Evolutionary conservation across 2,329 filamentous ascomycete genomes (phyloP).

Genomic region (Harringtonia lauricola): DNA sequence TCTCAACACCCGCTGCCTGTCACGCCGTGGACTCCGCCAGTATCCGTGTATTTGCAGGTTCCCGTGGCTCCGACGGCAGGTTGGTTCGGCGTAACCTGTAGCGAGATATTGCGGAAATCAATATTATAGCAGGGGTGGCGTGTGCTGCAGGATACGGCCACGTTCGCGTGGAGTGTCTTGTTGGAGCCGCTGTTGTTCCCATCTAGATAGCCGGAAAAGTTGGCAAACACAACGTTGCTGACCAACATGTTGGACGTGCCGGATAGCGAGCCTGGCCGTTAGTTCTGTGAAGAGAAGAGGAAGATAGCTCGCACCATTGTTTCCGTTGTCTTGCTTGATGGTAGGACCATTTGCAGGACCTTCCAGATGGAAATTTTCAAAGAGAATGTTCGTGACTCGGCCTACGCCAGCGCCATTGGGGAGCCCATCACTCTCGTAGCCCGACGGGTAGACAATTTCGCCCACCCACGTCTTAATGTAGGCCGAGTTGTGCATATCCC

Average conservation of each 20-base stretch:
- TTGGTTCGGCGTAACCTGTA: slow-evolving; percentile 11
- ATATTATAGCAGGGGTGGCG: slow-evolving; percentile 40
- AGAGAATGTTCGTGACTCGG: slow-evolving; percentile 35
- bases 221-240: slow-evolving; percentile 35
- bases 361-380: slow-evolving; percentile 37
- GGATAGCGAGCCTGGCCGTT: slow-evolving; percentile 18
- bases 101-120: slow-evolving; percentile 18
- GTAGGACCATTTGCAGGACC: slow-evolving; percentile 30
- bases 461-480: slow-evolving; percentile 50
- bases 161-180: slow-evolving; percentile 19
- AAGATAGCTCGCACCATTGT: slow-evolving; percentile 22
- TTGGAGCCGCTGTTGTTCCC: slow-evolving; percentile 15
- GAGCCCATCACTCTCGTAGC: slow-evolving; percentile 35
- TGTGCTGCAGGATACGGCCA: slow-evolving; percentile 30
- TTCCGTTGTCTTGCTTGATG: slow-evolving; percentile 36
- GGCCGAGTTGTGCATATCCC: slow-evolving; percentile 34
- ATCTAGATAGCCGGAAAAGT: slow-evolving; percentile 35
- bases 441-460: slow-evolving; percentile 28
- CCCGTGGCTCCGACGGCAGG: slow-evolving; percentile 15
- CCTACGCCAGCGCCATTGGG: slow-evolving; percentile 41
- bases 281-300: background rate
- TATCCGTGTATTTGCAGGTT: slow-evolving; percentile 16
- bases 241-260: slow-evolving; percentile 40
- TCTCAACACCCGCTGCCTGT: slow-evolving; percentile 14
- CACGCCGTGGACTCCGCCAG: slow-evolving; percentile 18